phyloP scores from a whole-genome alignment of 2,329 filamentous ascomycete species.

The Scedosporium boydii region DNA sequence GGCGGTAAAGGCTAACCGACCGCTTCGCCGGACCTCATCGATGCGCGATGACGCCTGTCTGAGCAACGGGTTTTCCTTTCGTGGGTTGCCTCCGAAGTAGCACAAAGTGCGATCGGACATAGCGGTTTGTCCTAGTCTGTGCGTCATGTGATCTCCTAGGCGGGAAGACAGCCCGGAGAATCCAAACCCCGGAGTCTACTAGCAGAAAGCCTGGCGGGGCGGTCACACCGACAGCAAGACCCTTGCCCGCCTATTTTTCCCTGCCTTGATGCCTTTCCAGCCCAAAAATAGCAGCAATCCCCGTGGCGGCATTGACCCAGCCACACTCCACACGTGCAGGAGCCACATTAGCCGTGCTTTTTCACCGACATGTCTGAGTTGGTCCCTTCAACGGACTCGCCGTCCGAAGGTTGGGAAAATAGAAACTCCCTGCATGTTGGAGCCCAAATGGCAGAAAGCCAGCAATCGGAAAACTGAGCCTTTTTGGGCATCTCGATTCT shows the following conservation, averaged over 20 bases:
- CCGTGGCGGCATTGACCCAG: background rate
- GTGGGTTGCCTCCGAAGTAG: conserved; percentile 1
- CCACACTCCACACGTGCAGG: background rate
- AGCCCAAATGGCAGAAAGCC: background rate
- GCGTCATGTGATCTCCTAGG: conserved; percentile 4
- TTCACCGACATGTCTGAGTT: background rate
- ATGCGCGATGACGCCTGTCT: background rate
- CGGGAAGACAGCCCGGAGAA: background rate
- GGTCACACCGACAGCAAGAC: background rate
- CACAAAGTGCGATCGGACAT: background rate
- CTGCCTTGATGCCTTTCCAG: background rate
- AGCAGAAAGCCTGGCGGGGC: background rate
- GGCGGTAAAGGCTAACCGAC: background rate
- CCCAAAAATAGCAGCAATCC: background rate
- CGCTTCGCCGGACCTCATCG: background rate
- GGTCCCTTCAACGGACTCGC: background rate
- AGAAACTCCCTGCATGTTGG: background rate
- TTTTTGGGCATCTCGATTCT: background rate
- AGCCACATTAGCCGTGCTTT: background rate
- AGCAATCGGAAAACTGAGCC: background rate
- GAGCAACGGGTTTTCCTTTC: background rate
- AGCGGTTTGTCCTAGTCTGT: background rate
- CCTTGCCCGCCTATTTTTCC: background rate
- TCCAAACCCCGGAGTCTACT: background rate
- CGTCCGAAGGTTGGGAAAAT: background rate